A percentile compares a stretch with the other conserved stretches of the same genome.
Evolutionary conservation across 169 alveolate species (phyloP).

Genomic region (Cryptosporidium tyzzeri): DNA sequence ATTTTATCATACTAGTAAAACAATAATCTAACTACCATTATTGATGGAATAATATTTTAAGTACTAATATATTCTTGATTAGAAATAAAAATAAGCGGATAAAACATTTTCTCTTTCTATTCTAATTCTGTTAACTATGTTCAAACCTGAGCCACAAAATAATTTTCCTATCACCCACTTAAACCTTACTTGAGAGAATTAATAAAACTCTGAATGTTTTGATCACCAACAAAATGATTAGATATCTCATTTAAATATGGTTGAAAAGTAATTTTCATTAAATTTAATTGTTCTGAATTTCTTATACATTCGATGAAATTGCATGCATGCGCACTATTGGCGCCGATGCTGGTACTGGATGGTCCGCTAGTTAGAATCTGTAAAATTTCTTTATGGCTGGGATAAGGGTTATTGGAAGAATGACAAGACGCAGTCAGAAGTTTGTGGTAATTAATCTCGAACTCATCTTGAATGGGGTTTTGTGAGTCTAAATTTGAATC

Average conservation of each 20-base stretch:
- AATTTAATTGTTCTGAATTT: conserved; percentile 15
- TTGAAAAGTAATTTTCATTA: conserved; percentile 30
- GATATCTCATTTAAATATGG: conserved; percentile 23
- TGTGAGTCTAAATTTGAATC: conserved; percentile 17
- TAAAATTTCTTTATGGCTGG: conserved; percentile 35
- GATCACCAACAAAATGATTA: conserved; percentile 5
- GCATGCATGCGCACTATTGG: conserved; percentile 7
- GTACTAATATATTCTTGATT: neutral
- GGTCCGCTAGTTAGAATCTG: conserved; percentile 9
- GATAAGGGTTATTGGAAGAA: conserved; percentile 10
- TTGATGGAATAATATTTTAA: neutral
- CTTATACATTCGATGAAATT: conserved; percentile 4
- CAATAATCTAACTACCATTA: neutral
- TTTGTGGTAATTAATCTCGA: conserved; percentile 60
- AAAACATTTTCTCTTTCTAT: neutral
- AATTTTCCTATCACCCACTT: neutral
- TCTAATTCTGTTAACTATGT: neutral
- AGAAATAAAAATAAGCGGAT: neutral
- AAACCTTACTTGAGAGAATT: neutral
- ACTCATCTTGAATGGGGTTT: conserved; percentile 49
- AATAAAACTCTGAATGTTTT: conserved; percentile 37
- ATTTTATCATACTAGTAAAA: neutral
- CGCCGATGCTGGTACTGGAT: neutral
- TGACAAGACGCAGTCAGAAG: conserved; percentile 37
- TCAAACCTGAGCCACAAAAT: neutral